Percentiles rank a stretch among this genome's conserved stretches.
phyloP scores from a whole-genome alignment of 192 early-diverging fungal genomes.

The Backusella luteola region DNA sequence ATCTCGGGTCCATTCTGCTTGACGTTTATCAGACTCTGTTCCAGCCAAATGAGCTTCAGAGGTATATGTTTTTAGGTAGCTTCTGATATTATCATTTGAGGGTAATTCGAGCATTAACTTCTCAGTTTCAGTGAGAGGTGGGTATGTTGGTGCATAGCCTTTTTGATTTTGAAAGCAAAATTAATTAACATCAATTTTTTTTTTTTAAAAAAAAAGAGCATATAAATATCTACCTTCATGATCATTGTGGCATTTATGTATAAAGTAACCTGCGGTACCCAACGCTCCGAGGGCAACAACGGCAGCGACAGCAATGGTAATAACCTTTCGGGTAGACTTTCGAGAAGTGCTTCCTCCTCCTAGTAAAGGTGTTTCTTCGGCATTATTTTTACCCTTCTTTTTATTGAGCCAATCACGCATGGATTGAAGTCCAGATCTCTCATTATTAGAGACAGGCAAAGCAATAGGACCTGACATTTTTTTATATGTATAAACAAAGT shows the following conservation, averaged over 20 bases:
- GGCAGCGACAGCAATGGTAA: neutral
- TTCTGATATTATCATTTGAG: constrained; percentile 33
- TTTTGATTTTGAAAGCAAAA: neutral
- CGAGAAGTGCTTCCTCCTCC: neutral
- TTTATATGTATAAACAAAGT: neutral
- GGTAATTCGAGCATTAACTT: constrained; percentile 16
- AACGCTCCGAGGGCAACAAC: neutral
- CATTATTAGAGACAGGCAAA: neutral
- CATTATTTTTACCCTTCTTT: neutral
- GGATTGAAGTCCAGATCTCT: neutral
- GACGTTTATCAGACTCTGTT: constrained; percentile 39
- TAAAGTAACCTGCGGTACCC: neutral
- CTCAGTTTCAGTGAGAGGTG: constrained; percentile 8
- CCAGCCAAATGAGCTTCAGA: constrained; percentile 62
- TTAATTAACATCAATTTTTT: neutral
- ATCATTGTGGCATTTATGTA: neutral
- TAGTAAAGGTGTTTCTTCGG: neutral
- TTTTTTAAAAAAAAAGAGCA: neutral
- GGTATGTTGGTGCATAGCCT: neutral
- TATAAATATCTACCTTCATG: neutral
- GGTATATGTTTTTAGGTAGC: constrained; percentile 51
- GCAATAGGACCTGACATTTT: neutral
- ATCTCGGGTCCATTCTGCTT: constrained; percentile 55
- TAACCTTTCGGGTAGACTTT: neutral
- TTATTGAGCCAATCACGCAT: constrained; percentile 6